phyloP scores from a whole-genome alignment of 148 eudicot genomes.

The Vaccinium myrtillus region DNA sequence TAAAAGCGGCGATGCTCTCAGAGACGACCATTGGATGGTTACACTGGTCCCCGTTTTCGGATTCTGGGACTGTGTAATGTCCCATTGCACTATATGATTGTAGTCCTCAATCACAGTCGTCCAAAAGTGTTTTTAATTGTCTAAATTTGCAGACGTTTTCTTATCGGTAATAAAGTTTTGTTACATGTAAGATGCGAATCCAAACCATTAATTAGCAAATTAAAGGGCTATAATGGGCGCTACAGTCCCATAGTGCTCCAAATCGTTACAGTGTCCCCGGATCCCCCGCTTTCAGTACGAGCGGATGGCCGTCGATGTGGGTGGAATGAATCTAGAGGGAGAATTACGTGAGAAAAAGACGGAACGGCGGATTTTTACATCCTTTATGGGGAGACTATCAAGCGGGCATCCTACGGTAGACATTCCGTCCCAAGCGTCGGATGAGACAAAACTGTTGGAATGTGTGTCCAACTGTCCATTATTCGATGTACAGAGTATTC shows the following conservation, averaged over 20 bases:
- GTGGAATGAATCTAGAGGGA: neutral
- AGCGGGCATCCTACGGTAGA: neutral
- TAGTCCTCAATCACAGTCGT: too few relatives aligned
- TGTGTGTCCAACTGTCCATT: neutral
- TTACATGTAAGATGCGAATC: too few relatives aligned
- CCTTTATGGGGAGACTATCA: neutral
- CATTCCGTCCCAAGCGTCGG: neutral
- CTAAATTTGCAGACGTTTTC: too few relatives aligned
- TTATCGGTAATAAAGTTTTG: too few relatives aligned
- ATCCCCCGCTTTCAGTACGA: neutral
- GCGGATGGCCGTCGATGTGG: slow-evolving; percentile 1
- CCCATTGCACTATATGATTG: too few relatives aligned
- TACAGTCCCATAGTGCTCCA: too few relatives aligned
- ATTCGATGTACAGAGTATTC: neutral
- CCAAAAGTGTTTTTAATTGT: too few relatives aligned
- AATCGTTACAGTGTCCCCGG: too few relatives aligned
- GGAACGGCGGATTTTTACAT: neutral
- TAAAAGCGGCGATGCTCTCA: neutral
- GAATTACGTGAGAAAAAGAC: neutral
- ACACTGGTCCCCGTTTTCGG: neutral
- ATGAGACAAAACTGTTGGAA: neutral
- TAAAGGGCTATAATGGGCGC: too few relatives aligned
- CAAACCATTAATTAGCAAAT: too few relatives aligned
- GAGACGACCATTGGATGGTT: neutral
- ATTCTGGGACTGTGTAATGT: too few relatives aligned